Percentiles rank a stretch among this genome's conserved stretches.
Conservation (phyloP, 768 basidiomycete genomes). For the Symmetrospora coprosmae region DNA sequence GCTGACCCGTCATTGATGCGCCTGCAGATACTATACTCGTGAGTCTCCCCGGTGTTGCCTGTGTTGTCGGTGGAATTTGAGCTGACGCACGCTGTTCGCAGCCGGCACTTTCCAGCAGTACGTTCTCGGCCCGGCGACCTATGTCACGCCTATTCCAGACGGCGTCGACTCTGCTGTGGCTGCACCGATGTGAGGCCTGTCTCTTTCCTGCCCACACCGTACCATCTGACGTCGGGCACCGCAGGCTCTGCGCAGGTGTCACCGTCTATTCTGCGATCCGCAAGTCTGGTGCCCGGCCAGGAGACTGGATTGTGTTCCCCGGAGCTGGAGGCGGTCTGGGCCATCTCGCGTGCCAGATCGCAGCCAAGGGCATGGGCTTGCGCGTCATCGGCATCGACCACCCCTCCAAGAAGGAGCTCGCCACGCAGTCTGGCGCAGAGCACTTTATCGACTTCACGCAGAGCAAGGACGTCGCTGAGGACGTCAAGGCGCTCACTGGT, state of each 20-base stretch:
- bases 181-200: conserved; percentile 7
- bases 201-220: too few species aligned
- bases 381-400: conserved; percentile 26
- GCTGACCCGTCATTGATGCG: background rate
- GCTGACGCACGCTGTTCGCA: background rate
- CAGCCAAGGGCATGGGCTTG: conserved; percentile 22
- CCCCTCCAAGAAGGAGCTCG: conserved; percentile 16
- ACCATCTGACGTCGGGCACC: too few species aligned
- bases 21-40: background rate
- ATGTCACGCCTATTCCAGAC: conserved; percentile 23
- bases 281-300: conserved; percentile 42
- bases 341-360: conserved; percentile 13
- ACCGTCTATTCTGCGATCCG: conserved; percentile 79
- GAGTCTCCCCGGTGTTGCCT: background rate
- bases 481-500: conserved; percentile 20
- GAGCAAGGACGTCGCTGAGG: conserved; percentile 23
- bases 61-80: background rate
- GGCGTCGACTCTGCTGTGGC: conserved; percentile 20
- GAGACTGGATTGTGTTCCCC: conserved; percentile 58
- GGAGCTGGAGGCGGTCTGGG: conserved; percentile 26
- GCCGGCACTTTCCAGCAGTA: conserved; percentile 23
- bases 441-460: conserved; percentile 25
- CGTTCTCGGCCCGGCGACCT: conserved; percentile 12
- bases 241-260: conserved; percentile 41
- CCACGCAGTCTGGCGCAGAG: conserved; percentile 20